A percentile compares a stretch with the other conserved stretches of the same genome.
phyloP scores from a whole-genome alignment of 352 stramenopile genomes.

The Phytophthora citrophthora region DNA sequence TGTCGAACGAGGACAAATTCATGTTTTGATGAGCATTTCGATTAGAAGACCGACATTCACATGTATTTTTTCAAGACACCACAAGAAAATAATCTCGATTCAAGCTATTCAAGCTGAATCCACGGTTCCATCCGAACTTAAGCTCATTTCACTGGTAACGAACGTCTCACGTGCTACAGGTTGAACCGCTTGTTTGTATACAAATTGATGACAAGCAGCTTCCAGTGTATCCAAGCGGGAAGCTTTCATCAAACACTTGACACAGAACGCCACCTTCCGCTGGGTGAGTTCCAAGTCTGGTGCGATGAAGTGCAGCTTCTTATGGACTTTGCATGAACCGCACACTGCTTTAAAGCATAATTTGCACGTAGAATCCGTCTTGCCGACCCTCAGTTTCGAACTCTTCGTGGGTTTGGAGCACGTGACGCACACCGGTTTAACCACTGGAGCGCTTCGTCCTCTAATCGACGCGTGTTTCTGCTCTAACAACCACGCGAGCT shows the following conservation, averaged over 20 bases:
- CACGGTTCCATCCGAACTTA: background rate
- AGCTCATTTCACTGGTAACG: background rate
- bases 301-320: constrained; percentile 32
- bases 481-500: constrained; percentile 36
- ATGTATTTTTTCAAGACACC: no score
- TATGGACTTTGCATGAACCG: constrained; percentile 16
- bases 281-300: constrained; percentile 18
- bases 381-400: constrained; percentile 3
- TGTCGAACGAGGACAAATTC: background rate
- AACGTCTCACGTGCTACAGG: background rate
- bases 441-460: background rate
- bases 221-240: constrained; percentile 19
- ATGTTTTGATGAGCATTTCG: no score
- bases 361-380: constrained; percentile 18
- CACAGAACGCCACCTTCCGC: constrained; percentile 38
- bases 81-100: background rate
- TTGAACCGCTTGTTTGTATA: constrained; percentile 18
- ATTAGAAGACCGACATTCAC: no score
- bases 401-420: constrained; percentile 17
- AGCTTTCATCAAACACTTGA: constrained; percentile 27
- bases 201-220: constrained; percentile 23
- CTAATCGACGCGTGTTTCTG: constrained; percentile 11
- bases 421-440: constrained; percentile 17
- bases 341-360: constrained; percentile 26
- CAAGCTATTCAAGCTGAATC: background rate